Evolutionary conservation across 2,329 filamentous ascomycete species (phyloP).

Genomic region (Cladophialophora bantiana): DNA sequence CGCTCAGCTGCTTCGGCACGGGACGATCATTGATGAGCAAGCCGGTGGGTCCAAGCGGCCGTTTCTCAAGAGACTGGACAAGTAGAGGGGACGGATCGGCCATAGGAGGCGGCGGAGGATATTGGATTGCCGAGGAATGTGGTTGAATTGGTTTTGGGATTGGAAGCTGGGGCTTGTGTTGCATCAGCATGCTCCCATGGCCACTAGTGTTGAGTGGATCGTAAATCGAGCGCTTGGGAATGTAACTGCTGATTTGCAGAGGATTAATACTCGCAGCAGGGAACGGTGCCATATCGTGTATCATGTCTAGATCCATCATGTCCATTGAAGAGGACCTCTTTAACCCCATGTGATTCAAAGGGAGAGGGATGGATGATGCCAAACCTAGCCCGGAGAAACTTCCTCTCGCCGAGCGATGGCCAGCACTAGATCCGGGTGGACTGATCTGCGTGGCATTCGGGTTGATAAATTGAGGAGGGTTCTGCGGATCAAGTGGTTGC

Average conservation of each 20-base stretch:
- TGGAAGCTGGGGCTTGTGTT: slow-evolving; percentile 15
- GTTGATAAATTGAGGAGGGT: slow-evolving; percentile 41
- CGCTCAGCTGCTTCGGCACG: slow-evolving; percentile 32
- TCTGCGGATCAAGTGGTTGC: slow-evolving; percentile 36
- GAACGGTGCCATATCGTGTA: slow-evolving; percentile 35
- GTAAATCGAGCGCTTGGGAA: slow-evolving; percentile 34
- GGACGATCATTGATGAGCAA: slow-evolving; percentile 37
- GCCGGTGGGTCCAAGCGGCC: slow-evolving; percentile 33
- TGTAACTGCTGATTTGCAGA: slow-evolving; percentile 24
- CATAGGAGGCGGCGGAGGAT: slow-evolving; percentile 30
- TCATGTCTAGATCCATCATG: slow-evolving; percentile 33
- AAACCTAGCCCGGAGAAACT: slow-evolving; percentile 35
- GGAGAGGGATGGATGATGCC: slow-evolving; percentile 15
- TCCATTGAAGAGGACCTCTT: slow-evolving; percentile 35
- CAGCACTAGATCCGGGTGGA: slow-evolving; percentile 35
- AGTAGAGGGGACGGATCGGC: slow-evolving; percentile 34
- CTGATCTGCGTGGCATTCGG: slow-evolving; percentile 41
- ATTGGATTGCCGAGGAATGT: slow-evolving; percentile 4
- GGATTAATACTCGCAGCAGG: slow-evolving; percentile 25
- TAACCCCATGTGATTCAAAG: slow-evolving; percentile 26
- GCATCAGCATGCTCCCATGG: slow-evolving; percentile 12
- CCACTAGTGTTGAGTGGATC: slow-evolving; percentile 30
- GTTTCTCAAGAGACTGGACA: slow-evolving; percentile 31
- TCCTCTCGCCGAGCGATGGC: slow-evolving; percentile 34
- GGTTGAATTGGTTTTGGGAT: slow-evolving; percentile 8